Conservation (phyloP, 345 rosid species). For the Salix arbutifolia region DNA sequence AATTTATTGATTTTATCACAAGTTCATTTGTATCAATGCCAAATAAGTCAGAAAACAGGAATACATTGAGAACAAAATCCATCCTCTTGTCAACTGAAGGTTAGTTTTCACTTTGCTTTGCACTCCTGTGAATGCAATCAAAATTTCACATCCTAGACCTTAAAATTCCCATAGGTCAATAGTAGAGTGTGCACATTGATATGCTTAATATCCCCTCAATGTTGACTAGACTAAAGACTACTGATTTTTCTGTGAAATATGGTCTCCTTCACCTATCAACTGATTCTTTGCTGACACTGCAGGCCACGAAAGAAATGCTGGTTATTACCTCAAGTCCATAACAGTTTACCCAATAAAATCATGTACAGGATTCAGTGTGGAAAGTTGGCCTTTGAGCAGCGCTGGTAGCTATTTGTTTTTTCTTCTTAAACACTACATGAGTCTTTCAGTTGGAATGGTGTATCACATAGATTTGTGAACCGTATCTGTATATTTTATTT, state of each 20-base stretch:
- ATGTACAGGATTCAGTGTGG: slow-evolving; percentile 76
- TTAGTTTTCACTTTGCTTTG: slow-evolving; percentile 8
- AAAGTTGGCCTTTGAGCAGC: slow-evolving; percentile 77
- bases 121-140: not conserved
- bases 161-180: not conserved
- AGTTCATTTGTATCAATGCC: slow-evolving; percentile 52
- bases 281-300: slow-evolving; percentile 28
- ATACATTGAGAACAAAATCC: slow-evolving; percentile 25
- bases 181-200: not conserved
- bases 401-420: slow-evolving; percentile 48
- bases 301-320: slow-evolving; percentile 40
- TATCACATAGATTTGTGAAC: not conserved
- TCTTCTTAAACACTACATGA: not conserved
- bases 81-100: slow-evolving; percentile 38
- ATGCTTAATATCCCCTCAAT: not conserved
- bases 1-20: slow-evolving; percentile 64
- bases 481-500: not conserved
- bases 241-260: not conserved
- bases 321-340: slow-evolving; percentile 53
- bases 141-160: not conserved
- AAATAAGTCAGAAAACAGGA: slow-evolving; percentile 32
- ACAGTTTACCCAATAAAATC: slow-evolving; percentile 85
- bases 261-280: slow-evolving; percentile 1
- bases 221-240: not conserved
- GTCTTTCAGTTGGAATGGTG: not conserved